Conservation (phyloP, 2,329 filamentous ascomycete genomes). For the Aspergillus caelatus region DNA sequence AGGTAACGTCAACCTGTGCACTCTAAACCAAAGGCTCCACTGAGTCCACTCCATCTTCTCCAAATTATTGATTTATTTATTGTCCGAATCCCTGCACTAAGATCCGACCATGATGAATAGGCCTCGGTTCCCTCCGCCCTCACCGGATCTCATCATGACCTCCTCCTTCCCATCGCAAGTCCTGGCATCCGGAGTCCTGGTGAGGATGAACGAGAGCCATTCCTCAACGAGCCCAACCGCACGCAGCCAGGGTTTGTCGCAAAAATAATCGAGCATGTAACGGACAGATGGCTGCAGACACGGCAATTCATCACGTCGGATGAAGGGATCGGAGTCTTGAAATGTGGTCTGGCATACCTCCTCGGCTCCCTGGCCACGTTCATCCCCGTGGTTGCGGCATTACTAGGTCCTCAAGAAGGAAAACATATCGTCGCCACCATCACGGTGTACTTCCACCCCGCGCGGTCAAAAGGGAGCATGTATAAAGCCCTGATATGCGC, state of each 20-base stretch:
- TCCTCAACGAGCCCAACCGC: neutral
- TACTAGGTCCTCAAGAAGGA: slow-evolving; percentile 81
- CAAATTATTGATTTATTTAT: neutral
- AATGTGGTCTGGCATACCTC: slow-evolving; percentile 88
- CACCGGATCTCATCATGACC: neutral
- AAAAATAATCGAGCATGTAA: neutral
- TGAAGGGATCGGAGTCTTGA: slow-evolving; percentile 77
- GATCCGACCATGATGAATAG: neutral
- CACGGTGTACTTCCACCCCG: slow-evolving; percentile 93
- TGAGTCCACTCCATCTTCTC: neutral
- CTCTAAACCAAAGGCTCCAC: neutral
- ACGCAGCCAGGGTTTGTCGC: neutral
- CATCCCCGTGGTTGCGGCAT: slow-evolving; percentile 69
- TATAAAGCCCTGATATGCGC: slow-evolving; percentile 79
- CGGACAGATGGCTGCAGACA: slow-evolving; percentile 23
- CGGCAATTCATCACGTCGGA: slow-evolving; percentile 70
- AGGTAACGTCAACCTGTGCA: neutral
- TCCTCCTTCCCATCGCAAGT: neutral
- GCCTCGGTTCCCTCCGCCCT: neutral
- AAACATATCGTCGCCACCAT: slow-evolving; percentile 94
- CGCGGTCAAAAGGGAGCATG: slow-evolving; percentile 88
- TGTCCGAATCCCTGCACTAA: neutral
- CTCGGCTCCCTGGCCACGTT: slow-evolving; percentile 87
- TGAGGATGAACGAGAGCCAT: neutral
- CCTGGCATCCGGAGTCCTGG: neutral